These are phyloP conservation scores for Rhizophora mangle DNA, from an alignment of 345 rosid species.

Conservation along the genomic window DNA sequence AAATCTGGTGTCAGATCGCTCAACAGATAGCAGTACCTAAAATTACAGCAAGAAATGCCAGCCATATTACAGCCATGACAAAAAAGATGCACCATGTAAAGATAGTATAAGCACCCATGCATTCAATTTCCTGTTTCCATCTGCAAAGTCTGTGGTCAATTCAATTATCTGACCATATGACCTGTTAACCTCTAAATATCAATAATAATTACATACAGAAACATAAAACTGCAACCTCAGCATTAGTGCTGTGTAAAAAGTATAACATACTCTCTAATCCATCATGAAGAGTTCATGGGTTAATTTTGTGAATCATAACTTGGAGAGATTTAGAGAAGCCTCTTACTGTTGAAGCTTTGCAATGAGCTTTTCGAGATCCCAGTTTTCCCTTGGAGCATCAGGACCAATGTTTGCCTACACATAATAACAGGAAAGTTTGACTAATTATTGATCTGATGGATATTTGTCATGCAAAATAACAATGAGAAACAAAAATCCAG, in stretches of 20 bases:
- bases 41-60: constrained; percentile 11
- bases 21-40: constrained; percentile 87
- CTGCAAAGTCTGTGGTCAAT: not conserved
- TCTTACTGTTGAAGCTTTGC: constrained; percentile 91
- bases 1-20: constrained; percentile 75
- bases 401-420: constrained; percentile 80
- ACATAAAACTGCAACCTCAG: not conserved
- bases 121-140: too few relatives aligned
- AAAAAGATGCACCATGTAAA: constrained; percentile 4
- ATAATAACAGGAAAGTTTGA: constrained; percentile 1
- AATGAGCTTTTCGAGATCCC: constrained; percentile 89
- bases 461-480: not conserved
- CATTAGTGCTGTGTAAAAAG: not conserved
- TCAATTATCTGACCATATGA: not conserved
- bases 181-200: not conserved
- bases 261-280: not conserved
- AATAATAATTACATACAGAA: not conserved
- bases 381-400: constrained; percentile 66
- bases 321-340: constrained; percentile 9
- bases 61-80: constrained; percentile 5
- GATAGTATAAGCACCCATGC: not conserved
- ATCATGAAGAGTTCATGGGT: constrained; percentile 8
- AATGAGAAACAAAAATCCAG: not conserved
- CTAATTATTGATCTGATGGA: constrained; percentile 5
- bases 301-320: not conserved